These are phyloP conservation scores for Metschnikowia drakensbergensis DNA, from an alignment of 805 yeast species.

Conservation along the genomic window DNA sequence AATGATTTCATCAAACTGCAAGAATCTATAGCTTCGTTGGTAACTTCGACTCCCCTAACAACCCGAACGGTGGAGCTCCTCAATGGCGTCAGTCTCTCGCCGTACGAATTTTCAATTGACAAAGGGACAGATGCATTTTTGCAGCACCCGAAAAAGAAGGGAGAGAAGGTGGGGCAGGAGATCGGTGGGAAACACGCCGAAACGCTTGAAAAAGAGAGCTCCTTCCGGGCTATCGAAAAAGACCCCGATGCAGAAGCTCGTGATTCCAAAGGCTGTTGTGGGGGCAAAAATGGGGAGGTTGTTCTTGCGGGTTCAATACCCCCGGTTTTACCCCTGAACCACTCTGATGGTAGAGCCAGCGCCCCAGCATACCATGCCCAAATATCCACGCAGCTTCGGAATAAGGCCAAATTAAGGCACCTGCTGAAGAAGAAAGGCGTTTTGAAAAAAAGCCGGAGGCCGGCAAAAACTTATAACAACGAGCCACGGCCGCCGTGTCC, in stretches of 20 bases:
- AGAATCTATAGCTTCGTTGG: background rate
- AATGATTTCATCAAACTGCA: background rate
- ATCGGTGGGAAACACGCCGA: background rate
- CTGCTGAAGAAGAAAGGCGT: background rate
- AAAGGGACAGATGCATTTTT: background rate
- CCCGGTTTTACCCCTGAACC: background rate
- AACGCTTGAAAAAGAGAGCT: no score
- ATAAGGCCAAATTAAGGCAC: background rate
- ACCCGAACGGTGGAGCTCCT: background rate
- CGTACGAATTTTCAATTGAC: background rate
- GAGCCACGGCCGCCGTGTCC: background rate
- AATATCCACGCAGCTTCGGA: background rate
- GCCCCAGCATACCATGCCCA: background rate
- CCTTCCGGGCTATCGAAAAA: no score
- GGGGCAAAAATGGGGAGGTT: background rate
- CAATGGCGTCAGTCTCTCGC: background rate
- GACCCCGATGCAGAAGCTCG: no score
- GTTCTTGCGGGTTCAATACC: no score
- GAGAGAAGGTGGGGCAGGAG: background rate
- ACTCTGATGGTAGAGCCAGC: background rate
- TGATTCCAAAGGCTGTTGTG: no score
- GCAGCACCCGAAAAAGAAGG: background rate
- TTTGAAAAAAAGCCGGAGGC: background rate
- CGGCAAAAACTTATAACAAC: background rate
- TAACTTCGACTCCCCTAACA: background rate